Evolutionary conservation across 768 basidiomycete species (phyloP), one percentile per base, ranked within the genome.

Genomic region (Filobasidium wieringae): DNA sequence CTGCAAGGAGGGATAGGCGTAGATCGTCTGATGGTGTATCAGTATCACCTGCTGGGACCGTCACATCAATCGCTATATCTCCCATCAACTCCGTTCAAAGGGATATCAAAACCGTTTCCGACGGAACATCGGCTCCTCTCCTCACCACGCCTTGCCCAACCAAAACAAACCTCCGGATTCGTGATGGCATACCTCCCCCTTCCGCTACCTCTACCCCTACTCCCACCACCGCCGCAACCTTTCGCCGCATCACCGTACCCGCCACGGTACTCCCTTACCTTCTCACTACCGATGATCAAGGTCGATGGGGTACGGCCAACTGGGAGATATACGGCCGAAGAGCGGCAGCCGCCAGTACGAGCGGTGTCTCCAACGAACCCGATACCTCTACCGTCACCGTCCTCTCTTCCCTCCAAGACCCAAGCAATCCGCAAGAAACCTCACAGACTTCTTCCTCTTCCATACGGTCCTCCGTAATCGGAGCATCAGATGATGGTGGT

Each of bases 271-370:
- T 71, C 52, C 66, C 64, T 26, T 68, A 61, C 31, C 57, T 56
- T 33, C 39, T 64, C 17, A 65, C 58, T 15, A 36, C 33, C 43
- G 59, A 60, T 36, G 29, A 51, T 6, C 62, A 65, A 51, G 64
- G 65, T 22, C 27, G 29, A 15, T 66, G 65, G 59, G 63, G 58
- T 1, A 61, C 67, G 30, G 58, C 66, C 34, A 63, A 57, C 8
- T 68, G 68, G 69, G 60, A 49, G 33, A 26, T 69, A 29, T 69
- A 66, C 47, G 72, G 67, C 17, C 51, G 67, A 27, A 58, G 60
- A 37, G 39, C 33, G 12, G 52, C 55, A 14, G 58, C 60, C 17
- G 63, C 66, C 50, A 59, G 63, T 64, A n/a, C n/a, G 22, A 22
- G 9, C 36, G 52, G 32, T 15, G 9, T 12, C 12, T n/a, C 19